Base-by-base conservation (phyloP, 1,284 basidiomycete species). In the Spongispora temasekensis region DNA sequence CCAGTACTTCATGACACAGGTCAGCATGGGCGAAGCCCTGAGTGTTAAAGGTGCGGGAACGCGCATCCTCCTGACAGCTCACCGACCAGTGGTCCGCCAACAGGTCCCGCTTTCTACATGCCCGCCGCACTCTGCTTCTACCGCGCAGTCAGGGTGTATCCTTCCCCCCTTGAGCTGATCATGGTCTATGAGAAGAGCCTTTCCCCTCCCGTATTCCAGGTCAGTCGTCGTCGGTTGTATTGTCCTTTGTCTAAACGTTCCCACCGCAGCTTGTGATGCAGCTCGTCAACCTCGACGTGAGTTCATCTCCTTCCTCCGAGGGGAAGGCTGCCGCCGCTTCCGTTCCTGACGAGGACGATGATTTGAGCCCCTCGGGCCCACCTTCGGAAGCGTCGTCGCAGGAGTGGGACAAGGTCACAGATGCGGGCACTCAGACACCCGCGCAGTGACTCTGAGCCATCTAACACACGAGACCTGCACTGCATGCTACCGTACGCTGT, bases 121-220 rank as follows among this genome's bases (percentile, higher is more conserved):
- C 82, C 88, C 21, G 90, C 97, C 8, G 95, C 97, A 30, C 79
- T 93, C 71, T 87, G 90, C 57, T 98, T 98, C 85, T 98, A 90
- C 84, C 87, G 93, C 61, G 97, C 95, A 6, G 86, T 98, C 64
- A 87, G 93, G 61, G 95, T 97, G 51, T 99, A 98, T 80, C 97
- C 96, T 59, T 87, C 91, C 53, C 94, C 95, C 12, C 86, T 95
- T 50, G 95, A 98, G 75, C 86, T 98, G 65, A 89, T 97, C 68
- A 85, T 89, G 75, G 94, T 98, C 70, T 97, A 97, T 75, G 89
- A 98, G 78, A 93, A 93, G 79, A 95, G 95, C 50, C 87, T 97
- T 51, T 93, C 94, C 13, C 84, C 87, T 58, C 86, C 91, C 53
- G 85, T 98, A 61, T 96, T 97, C 79, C 90, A 92, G 76, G 90